Conservation (phyloP, 1,284 basidiomycete species). For the Apiotrichum siamense region DNA sequence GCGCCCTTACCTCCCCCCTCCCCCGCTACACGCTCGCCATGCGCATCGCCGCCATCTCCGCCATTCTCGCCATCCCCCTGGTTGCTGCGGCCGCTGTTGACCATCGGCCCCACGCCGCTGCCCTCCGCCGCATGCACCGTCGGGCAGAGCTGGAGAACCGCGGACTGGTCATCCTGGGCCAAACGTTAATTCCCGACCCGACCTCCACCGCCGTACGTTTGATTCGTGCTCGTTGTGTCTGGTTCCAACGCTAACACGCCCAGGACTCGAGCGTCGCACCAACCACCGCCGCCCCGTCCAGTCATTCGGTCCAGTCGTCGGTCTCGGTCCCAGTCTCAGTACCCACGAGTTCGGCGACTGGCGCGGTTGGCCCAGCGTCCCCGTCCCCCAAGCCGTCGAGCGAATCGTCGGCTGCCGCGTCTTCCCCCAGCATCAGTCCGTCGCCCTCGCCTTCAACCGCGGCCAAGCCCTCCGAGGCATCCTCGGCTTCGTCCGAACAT, state of each 20-base stretch:
- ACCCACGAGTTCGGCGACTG: not conserved
- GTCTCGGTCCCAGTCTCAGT: too few species aligned
- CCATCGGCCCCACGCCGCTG: not conserved
- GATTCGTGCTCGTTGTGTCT: too few species aligned
- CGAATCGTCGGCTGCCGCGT: not conserved
- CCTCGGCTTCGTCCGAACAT: not conserved
- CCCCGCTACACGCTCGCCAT: not conserved
- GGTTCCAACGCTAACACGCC: too few species aligned
- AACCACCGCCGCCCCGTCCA: too few species aligned
- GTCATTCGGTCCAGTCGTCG: too few species aligned
- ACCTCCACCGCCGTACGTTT: too few species aligned
- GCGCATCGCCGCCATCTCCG: slow-evolving; percentile 1
- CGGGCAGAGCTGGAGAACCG: not conserved
- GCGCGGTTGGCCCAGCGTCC: not conserved
- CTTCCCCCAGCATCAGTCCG: not conserved
- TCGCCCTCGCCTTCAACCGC: not conserved
- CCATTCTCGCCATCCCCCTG: slow-evolving; percentile 3
- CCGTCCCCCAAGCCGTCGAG: not conserved
- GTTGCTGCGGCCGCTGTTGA: not conserved
- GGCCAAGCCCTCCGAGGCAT: not conserved
- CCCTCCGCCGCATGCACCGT: not conserved
- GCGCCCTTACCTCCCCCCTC: not conserved
- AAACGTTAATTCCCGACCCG: not conserved
- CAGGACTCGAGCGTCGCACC: too few species aligned
- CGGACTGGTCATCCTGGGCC: not conserved